These are phyloP conservation scores for Castanospermum australe DNA, from an alignment of 306 rosid species.

Conservation along the genomic window DNA sequence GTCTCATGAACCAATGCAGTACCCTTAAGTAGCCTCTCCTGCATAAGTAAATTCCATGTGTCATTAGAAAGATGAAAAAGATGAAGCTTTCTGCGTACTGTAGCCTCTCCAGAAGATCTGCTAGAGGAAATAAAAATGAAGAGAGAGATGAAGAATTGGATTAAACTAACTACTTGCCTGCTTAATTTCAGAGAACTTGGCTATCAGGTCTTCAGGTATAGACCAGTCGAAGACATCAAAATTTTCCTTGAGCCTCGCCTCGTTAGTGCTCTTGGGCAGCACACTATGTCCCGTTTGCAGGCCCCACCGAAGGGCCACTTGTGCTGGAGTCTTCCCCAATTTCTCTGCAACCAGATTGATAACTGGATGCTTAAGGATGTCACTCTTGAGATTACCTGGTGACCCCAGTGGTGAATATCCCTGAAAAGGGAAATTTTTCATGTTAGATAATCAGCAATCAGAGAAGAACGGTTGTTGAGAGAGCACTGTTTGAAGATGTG, in stretches of 20 bases:
- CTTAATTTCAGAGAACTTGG: slow-evolving; percentile 45
- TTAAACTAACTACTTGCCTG: slow-evolving; percentile 48
- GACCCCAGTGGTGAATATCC: slow-evolving; percentile 70
- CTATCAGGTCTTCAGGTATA: slow-evolving; percentile 47
- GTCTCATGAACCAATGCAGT: slow-evolving; percentile 33
- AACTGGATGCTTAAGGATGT: slow-evolving; percentile 48
- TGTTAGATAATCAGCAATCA: not conserved
- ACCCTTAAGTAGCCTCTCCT: slow-evolving; percentile 54
- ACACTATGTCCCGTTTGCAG: slow-evolving; percentile 70
- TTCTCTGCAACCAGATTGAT: slow-evolving; percentile 46
- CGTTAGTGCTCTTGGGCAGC: slow-evolving; percentile 70
- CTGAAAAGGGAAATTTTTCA: slow-evolving; percentile 29
- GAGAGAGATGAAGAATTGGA: not conserved
- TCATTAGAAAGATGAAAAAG: not conserved
- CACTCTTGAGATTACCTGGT: slow-evolving; percentile 41
- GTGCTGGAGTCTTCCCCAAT: slow-evolving; percentile 66
- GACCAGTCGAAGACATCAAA: slow-evolving; percentile 60
- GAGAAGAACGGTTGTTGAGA: not conserved
- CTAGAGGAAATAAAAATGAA: not conserved
- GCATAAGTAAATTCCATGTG: slow-evolving; percentile 25
- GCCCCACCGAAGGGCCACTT: slow-evolving; percentile 80
- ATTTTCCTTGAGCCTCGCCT: slow-evolving; percentile 52
- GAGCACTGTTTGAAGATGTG: not conserved
- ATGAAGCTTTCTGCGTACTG: not conserved
- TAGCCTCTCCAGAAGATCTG: no score